phyloP scores from a whole-genome alignment of 495 filamentous ascomycete species.

The Neurospora sp. region DNA sequence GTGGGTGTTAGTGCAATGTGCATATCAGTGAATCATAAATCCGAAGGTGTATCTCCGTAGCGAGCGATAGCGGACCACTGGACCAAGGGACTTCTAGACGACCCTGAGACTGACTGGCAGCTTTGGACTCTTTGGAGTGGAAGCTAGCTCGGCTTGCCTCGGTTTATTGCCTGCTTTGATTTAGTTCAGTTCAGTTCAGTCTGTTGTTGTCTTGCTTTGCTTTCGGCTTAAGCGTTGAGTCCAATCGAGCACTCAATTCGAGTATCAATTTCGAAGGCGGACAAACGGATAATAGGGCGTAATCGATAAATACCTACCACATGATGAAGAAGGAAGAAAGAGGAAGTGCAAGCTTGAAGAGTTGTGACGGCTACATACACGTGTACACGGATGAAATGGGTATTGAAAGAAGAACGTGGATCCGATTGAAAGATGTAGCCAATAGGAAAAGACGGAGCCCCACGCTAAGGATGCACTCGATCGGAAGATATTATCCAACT shows the following conservation, averaged over 20 bases:
- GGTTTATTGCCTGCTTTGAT: background rate
- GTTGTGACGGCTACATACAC: no score
- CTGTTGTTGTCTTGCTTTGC: background rate
- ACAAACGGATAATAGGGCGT: background rate
- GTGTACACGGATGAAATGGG: no score
- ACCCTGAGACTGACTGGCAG: background rate
- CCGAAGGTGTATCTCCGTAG: background rate
- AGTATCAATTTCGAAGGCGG: background rate
- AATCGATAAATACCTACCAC: background rate
- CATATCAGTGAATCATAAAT: background rate
- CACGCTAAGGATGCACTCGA: no score
- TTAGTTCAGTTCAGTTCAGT: background rate
- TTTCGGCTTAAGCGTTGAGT: background rate
- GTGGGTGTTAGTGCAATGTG: background rate
- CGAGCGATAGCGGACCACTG: background rate
- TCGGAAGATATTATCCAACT: no score
- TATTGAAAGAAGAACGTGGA: no score
- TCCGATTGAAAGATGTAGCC: no score
- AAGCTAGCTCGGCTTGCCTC: background rate
- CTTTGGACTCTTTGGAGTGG: background rate
- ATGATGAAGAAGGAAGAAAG: background rate
- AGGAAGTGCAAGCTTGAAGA: background rate
- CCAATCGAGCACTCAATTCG: background rate
- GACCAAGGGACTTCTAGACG: background rate
- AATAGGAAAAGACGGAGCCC: no score